A percentile compares a stretch with the other conserved stretches of the same genome.
Conservation (phyloP, 148 eudicot genomes). For the Nyssa sinensis region DNA sequence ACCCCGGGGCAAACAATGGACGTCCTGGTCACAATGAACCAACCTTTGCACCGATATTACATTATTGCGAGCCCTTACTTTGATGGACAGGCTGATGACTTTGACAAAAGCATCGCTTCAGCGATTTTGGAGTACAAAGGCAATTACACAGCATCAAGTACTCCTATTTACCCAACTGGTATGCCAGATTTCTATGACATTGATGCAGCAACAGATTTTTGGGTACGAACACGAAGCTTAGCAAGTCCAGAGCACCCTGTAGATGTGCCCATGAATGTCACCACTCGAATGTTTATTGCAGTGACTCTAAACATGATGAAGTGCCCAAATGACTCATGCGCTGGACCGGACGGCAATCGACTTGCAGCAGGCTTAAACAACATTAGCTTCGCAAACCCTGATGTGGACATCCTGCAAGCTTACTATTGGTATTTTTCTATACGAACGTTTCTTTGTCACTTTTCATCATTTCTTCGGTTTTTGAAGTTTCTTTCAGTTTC, state of each 20-base stretch:
- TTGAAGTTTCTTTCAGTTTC: too few relatives aligned
- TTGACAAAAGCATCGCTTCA: background rate
- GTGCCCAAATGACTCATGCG: background rate
- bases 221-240: background rate
- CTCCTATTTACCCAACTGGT: background rate
- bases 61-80: slow-evolving; percentile 16
- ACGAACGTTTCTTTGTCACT: background rate
- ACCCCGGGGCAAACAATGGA: slow-evolving; percentile 30
- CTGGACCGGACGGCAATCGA: background rate
- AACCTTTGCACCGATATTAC: slow-evolving; percentile 10
- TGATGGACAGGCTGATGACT: background rate
- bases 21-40: slow-evolving; percentile 19
- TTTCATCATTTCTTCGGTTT: background rate
- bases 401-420: background rate
- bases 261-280: background rate
- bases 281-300: background rate
- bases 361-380: slow-evolving; percentile 2
- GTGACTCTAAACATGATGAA: background rate
- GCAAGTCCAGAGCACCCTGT: background rate
- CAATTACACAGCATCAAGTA: background rate
- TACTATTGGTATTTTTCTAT: background rate
- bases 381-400: background rate
- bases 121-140: background rate
- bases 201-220: background rate
- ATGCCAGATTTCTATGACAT: background rate